Base-by-base conservation (phyloP, 352 stramenopile genomes). In the Pelagophyceae sp. region DNA sequence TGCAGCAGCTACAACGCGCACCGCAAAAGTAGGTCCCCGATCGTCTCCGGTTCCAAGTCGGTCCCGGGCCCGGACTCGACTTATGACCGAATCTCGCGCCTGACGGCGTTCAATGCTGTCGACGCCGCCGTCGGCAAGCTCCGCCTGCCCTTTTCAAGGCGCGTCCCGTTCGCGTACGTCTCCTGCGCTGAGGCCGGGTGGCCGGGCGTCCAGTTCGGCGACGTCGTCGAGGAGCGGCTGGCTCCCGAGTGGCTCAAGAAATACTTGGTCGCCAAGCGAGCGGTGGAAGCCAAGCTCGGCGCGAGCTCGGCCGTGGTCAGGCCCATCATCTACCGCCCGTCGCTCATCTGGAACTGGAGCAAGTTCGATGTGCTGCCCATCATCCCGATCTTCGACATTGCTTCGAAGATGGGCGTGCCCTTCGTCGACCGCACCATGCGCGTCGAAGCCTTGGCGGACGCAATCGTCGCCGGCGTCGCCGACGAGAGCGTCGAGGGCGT, bases 351-450 rank as follows among this genome's bases (percentile, higher is more conserved):
- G 85, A 80, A 80, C 69, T 90, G 82, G 86, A 88, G 77, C 67
- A 86, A 86, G 80, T 82, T 77, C 38, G 76, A 86, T 74, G 81
- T 86, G 19, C 75, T 86, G 0, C 83, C 83, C 20, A 79, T 82
- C 37, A 85, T 86, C 61, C 83, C 83, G 38, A 77, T 85, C 31
- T 90, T 90, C 76, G 87, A 87, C 79, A 37, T 86, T 1, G 84
- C 81, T 17, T 83, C 82, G 45, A 77, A 61, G 33, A 38, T 89
- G n/a, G 86, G 86, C 27, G 51, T 90, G 58, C 86, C 86, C n/a
- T 89, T 90, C 82, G 84, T 90, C 25, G 86, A 90, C 78, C 81
- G 83, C 61, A 85, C 86, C 54, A 83, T 90, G 0, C 86, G 83
- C 32, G 81, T 88, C 38, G 80, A 87, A 70, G 82, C 84, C 19